These are phyloP conservation scores for Eucalyptus polybractea DNA, from an alignment of 345 rosid genomes.

Conservation along the genomic window DNA sequence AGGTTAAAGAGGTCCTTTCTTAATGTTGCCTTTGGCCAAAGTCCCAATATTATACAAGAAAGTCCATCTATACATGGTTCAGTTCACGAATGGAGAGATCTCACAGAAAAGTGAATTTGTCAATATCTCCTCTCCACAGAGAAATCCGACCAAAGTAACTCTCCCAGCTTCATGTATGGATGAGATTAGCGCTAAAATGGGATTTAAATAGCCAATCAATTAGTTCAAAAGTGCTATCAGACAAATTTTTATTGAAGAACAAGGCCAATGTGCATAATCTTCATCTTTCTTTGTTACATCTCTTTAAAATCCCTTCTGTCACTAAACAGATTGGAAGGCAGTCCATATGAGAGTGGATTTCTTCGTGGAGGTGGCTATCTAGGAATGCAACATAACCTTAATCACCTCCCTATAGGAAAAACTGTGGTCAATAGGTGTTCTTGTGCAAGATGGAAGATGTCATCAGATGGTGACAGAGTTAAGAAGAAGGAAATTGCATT, in stretches of 20 bases:
- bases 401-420: not conserved
- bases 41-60: not conserved
- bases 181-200: not conserved
- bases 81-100: not conserved
- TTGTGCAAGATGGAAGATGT: not conserved
- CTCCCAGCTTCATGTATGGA: not conserved
- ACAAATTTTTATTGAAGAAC: not conserved
- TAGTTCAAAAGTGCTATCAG: not conserved
- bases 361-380: not conserved
- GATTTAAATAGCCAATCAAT: not conserved
- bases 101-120: not conserved
- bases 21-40: not conserved
- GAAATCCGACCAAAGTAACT: not conserved
- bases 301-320: not conserved
- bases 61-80: not conserved
- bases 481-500: not conserved
- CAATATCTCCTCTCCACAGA: not conserved
- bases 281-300: not conserved
- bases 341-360: not conserved
- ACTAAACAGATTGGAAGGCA: not conserved
- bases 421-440: not conserved
- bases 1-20: not conserved
- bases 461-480: not conserved
- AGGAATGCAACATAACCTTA: not conserved
- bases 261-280: not conserved